Conservation (phyloP, 257 asterid genomes). For the Solanum pimpinellifolium region DNA sequence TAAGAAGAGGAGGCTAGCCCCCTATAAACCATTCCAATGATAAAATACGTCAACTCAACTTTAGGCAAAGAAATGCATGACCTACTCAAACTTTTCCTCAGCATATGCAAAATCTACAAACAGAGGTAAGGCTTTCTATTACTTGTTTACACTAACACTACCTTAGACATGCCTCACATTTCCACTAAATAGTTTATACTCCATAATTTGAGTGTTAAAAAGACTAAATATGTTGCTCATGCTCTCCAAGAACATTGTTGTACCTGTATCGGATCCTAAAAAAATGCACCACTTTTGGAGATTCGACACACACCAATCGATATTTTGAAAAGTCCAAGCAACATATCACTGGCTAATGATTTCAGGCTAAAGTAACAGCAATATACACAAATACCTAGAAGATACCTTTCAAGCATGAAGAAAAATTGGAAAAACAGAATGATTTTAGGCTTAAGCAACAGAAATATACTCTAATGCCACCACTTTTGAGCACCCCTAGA, state of each 20-base stretch:
- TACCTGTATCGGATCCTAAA: background rate
- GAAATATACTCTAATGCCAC: background rate
- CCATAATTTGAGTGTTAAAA: background rate
- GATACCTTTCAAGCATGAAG: background rate
- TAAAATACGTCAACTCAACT: background rate
- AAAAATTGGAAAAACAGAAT: background rate
- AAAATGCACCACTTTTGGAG: background rate
- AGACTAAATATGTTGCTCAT: background rate
- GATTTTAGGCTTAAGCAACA: background rate
- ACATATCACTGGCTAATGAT: background rate
- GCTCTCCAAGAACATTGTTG: background rate
- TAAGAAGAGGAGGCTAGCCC: background rate
- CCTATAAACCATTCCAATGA: background rate
- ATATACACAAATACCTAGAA: background rate
- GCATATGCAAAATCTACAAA: background rate
- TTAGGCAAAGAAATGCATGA: background rate
- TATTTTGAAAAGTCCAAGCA: background rate
- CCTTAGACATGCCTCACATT: background rate
- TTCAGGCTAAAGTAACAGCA: background rate
- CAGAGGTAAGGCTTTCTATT: background rate
- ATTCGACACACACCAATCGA: background rate
- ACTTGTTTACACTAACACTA: background rate
- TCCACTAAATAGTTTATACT: background rate
- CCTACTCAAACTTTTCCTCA: background rate
- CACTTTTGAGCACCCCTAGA: background rate